Conservation (phyloP, 208 protist genomes). For the Crithidia fasciculata region DNA sequence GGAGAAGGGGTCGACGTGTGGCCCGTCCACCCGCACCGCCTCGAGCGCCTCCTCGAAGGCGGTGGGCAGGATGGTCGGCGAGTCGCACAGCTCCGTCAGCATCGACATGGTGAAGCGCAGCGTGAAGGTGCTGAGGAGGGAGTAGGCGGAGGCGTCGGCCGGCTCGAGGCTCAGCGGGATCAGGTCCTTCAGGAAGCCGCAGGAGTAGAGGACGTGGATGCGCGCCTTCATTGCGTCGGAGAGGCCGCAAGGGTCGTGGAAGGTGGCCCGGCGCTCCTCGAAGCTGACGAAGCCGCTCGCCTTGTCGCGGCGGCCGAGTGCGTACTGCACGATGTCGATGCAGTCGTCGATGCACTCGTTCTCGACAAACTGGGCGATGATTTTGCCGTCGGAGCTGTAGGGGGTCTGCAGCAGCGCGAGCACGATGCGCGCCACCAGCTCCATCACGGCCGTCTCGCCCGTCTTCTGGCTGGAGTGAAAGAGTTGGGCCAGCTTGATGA, state of each 20-base stretch:
- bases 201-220: constrained; percentile 80
- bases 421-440: constrained; percentile 53
- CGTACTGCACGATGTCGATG: constrained; percentile 86
- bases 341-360: constrained; percentile 60
- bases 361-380: constrained; percentile 78
- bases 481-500: constrained; percentile 58
- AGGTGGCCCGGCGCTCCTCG: constrained; percentile 70
- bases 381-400: constrained; percentile 74
- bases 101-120: constrained; percentile 61
- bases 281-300: constrained; percentile 70
- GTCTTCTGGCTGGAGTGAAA: constrained; percentile 44
- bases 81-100: constrained; percentile 62
- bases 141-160: constrained; percentile 53
- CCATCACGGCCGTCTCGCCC: constrained; percentile 42
- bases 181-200: constrained; percentile 69
- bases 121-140: constrained; percentile 63
- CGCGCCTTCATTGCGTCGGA: constrained; percentile 42
- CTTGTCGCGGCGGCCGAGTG: constrained; percentile 55
- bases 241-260: constrained; percentile 75
- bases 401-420: constrained; percentile 61
- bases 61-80: constrained; percentile 38
- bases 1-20: constrained; percentile 8
- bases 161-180: constrained; percentile 81
- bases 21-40: constrained; percentile 12
- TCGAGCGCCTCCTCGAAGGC: constrained; percentile 37